Conservation (phyloP, 176 grass and related monocot species). For the Cenchrus purpureus region DNA sequence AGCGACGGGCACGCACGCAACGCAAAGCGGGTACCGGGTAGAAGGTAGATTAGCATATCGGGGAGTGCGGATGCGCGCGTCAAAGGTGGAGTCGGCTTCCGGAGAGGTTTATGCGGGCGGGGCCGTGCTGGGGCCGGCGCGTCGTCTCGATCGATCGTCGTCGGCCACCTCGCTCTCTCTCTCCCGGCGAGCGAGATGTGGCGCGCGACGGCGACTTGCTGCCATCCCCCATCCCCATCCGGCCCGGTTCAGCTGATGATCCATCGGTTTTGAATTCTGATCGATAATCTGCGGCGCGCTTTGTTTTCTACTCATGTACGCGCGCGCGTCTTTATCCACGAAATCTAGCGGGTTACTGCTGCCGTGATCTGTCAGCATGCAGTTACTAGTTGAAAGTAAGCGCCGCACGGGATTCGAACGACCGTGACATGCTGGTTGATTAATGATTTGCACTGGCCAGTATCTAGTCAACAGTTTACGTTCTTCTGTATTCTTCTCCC, state of each 20-base stretch:
- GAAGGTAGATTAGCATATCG: not conserved
- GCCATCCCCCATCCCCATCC: not conserved
- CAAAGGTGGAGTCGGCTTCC: constrained; percentile 22
- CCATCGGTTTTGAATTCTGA: not conserved
- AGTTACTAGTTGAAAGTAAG: not conserved
- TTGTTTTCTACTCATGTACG: not conserved
- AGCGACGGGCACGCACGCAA: not conserved
- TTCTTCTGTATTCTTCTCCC: not conserved
- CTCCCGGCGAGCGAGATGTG: too few relatives aligned
- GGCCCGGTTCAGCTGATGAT: not conserved
- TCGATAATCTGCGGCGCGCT: not conserved
- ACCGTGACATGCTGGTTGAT: not conserved
- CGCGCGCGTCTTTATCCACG: not conserved
- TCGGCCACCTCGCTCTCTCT: not conserved
- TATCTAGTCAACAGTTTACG: not conserved
- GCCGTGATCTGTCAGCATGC: not conserved
- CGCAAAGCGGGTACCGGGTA: not conserved
- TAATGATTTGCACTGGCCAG: not conserved
- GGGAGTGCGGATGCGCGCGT: constrained; percentile 11
- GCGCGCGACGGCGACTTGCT: not conserved
- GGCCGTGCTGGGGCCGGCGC: constrained; percentile 11
- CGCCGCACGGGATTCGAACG: not conserved
- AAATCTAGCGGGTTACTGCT: not conserved
- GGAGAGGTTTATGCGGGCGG: constrained; percentile 26
- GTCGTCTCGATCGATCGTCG: not conserved